Percentiles rank a stretch among this genome's conserved stretches.
These are phyloP conservation scores for Ziziphus jujuba DNA, from an alignment of 306 rosid genomes.

Conservation along the genomic window DNA sequence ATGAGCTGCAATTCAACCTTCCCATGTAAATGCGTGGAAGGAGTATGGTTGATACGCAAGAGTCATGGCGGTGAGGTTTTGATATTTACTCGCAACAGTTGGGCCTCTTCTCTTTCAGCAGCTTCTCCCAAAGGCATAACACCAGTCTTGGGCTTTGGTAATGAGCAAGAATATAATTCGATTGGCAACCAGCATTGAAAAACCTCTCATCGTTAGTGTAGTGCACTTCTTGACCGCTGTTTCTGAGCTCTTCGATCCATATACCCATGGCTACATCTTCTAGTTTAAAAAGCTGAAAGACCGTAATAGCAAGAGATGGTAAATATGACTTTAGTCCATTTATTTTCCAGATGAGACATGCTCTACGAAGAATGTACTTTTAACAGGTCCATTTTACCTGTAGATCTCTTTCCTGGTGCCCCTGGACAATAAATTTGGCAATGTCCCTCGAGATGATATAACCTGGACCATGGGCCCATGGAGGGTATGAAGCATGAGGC, in stretches of 20 bases:
- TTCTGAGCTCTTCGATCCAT: conserved; percentile 78
- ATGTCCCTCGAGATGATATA: conserved; percentile 85
- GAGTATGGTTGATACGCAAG: neutral
- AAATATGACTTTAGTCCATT: neutral
- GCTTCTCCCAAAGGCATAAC: conserved; percentile 91
- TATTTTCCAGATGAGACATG: neutral
- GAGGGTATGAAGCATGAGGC: conserved; percentile 79
- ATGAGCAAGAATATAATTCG: conserved; percentile 78
- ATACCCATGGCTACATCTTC: conserved; percentile 98
- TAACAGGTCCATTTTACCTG: conserved; percentile 42
- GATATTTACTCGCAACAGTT: conserved; percentile 67
- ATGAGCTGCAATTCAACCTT: neutral
- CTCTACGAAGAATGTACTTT: neutral
- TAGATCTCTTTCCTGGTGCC: conserved; percentile 70
- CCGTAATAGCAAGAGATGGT: neutral
- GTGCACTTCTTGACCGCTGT: conserved; percentile 60
- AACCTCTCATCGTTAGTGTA: conserved; percentile 74
- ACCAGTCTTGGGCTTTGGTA: conserved; percentile 82
- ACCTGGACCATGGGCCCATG: conserved; percentile 99
- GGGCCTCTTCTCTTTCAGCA: conserved; percentile 62
- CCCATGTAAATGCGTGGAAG: conserved; percentile 9
- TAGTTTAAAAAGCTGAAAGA: conserved; percentile 72
- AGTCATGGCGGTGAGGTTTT: neutral
- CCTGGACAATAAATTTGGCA: conserved; percentile 63
- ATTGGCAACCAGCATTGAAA: conserved; percentile 77